These are phyloP conservation scores for Chromera velia DNA, from an alignment of 73 alveolate genomes.

Conservation along the genomic window DNA sequence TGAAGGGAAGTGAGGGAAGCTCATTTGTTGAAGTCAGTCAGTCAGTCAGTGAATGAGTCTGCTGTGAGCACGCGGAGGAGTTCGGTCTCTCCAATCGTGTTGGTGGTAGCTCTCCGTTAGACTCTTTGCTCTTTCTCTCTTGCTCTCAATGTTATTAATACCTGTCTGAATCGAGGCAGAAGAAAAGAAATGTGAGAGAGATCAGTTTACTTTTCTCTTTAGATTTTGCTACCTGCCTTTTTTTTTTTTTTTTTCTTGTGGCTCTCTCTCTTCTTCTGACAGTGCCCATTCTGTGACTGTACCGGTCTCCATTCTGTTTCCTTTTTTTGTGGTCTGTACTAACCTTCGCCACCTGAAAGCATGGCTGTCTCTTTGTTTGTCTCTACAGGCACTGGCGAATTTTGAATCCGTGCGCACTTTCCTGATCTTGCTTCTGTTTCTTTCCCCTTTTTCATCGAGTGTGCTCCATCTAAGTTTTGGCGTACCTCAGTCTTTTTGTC, in stretches of 20 bases:
- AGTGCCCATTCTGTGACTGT: not conserved
- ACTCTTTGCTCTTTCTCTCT: not conserved
- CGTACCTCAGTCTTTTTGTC: too few species aligned
- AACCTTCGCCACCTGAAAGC: too few species aligned
- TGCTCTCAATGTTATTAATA: not conserved
- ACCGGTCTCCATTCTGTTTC: not conserved
- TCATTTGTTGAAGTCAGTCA: not conserved
- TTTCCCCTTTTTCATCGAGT: too few species aligned
- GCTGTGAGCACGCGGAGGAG: not conserved
- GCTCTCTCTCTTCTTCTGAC: not conserved
- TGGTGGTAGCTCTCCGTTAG: not conserved
- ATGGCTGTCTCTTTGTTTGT: too few species aligned
- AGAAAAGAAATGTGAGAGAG: too few species aligned
- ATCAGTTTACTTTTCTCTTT: not conserved
- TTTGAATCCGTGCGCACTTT: too few species aligned
- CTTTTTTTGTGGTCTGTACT: too few species aligned
- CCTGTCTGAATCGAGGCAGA: not conserved
- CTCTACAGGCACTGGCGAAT: too few species aligned
- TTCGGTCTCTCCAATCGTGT: not conserved
- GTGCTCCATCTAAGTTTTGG: too few species aligned
- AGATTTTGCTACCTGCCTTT: not conserved
- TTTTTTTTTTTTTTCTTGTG: not conserved
- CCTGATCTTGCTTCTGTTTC: too few species aligned
- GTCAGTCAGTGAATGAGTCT: not conserved
- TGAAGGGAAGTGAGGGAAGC: not conserved